Evolutionary conservation across 345 rosid species (phyloP).

Genomic region (Syzygium jambos): DNA sequence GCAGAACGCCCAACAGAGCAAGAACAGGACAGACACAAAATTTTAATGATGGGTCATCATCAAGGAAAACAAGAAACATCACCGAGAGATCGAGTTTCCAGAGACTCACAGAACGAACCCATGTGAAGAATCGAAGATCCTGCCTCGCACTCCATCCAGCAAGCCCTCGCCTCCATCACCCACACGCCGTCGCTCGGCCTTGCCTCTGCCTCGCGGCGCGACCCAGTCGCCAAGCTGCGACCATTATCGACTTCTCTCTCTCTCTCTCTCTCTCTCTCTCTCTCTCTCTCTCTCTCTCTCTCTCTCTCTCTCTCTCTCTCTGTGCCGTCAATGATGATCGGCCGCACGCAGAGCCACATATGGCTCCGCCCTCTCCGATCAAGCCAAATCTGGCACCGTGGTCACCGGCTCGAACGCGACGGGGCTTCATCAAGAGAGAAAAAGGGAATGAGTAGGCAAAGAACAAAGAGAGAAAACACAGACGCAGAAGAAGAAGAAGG

Average conservation of each 20-base stretch:
- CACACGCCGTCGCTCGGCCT: background rate
- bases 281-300: background rate
- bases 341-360: background rate
- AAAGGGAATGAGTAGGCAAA: background rate
- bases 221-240: background rate
- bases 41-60: background rate
- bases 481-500: background rate
- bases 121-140: background rate
- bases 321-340: background rate
- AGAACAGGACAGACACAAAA: background rate
- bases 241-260: background rate
- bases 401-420: background rate
- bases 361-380: background rate
- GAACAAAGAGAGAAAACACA: background rate
- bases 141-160: background rate
- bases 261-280: background rate
- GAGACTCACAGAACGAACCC: background rate
- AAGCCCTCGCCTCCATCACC: background rate
- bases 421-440: background rate
- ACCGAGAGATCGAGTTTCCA: background rate
- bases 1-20: background rate
- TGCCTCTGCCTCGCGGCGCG: rapidly evolving
- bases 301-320: background rate
- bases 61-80: background rate
- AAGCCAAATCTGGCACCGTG: background rate